Evolutionary conservation across 495 filamentous ascomycete species (phyloP).

Genomic region (Penicillium maclennaniae): DNA sequence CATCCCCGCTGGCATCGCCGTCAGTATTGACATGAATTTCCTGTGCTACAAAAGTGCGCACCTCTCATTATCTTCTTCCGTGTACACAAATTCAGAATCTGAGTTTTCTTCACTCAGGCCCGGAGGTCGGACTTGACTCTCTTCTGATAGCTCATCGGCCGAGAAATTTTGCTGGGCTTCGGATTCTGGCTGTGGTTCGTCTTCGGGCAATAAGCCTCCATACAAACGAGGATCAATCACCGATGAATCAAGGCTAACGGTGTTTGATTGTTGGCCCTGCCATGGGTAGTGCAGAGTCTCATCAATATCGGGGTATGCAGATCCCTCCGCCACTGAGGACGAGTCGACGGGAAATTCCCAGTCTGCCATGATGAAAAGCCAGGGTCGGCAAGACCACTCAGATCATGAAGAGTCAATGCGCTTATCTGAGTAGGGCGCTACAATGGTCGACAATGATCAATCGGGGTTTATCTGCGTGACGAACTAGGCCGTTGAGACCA

Average conservation of each 20-base stretch:
- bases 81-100: slow-evolving; percentile 24
- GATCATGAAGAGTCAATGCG: not conserved
- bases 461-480: slow-evolving; percentile 6
- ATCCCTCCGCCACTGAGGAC: slow-evolving; percentile 15
- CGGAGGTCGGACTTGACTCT: slow-evolving; percentile 1
- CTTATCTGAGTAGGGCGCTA: not conserved
- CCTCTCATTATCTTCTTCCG: slow-evolving; percentile 35
- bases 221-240: slow-evolving; percentile 44
- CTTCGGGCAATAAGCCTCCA: slow-evolving; percentile 21
- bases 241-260: slow-evolving; percentile 20
- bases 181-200: not conserved
- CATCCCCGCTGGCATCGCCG: slow-evolving; percentile 10
- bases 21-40: not conserved
- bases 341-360: slow-evolving; percentile 16
- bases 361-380: slow-evolving; percentile 15
- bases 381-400: not conserved
- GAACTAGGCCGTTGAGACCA: slow-evolving; percentile 14
- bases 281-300: slow-evolving; percentile 36
- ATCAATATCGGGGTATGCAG: slow-evolving; percentile 37
- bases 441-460: not conserved
- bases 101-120: slow-evolving; percentile 12
- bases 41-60: slow-evolving; percentile 7
- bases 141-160: slow-evolving; percentile 14
- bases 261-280: slow-evolving; percentile 23
- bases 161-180: slow-evolving; percentile 9